Percentiles rank a stretch among this genome's conserved stretches.
These are phyloP conservation scores for Pneumocystis carinii DNA, from an alignment of 1,139 yeast genomes.

Conservation along the genomic window DNA sequence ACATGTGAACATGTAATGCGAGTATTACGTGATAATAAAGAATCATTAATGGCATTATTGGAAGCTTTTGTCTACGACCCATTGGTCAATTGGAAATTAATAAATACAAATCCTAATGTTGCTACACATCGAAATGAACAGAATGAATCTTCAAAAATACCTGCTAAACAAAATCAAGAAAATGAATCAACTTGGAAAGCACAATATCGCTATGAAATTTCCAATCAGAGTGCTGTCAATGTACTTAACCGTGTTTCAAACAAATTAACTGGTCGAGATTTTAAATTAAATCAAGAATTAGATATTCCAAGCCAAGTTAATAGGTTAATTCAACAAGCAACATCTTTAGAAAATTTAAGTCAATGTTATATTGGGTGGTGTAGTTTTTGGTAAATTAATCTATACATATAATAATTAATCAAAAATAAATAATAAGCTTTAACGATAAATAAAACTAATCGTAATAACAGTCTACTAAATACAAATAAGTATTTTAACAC, in stretches of 20 bases:
- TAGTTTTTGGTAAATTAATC: constrained; percentile 62
- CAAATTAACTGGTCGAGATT: constrained; percentile 87
- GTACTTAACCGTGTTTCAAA: constrained; percentile 84
- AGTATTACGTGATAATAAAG: constrained; percentile 81
- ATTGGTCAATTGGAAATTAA: constrained; percentile 91
- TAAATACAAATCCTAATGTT: constrained; percentile 34
- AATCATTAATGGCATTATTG: constrained; percentile 90
- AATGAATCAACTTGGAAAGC: constrained; percentile 35
- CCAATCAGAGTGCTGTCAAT: constrained; percentile 82
- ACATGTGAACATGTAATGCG: constrained; percentile 97
- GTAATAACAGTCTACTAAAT: not conserved
- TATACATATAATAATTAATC: not conserved
- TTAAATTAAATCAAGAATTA: constrained; percentile 52
- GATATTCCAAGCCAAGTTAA: constrained; percentile 87
- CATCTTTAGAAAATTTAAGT: constrained; percentile 87
- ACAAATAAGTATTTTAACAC: not conserved
- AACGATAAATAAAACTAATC: not conserved
- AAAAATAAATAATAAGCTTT: not conserved
- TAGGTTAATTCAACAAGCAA: constrained; percentile 85
- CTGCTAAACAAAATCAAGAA: constrained; percentile 4
- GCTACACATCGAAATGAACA: constrained; percentile 46
- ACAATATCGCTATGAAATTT: constrained; percentile 63
- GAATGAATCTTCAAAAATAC: constrained; percentile 33
- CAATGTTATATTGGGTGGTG: constrained; percentile 99
- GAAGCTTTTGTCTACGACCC: constrained; percentile 99